Conservation (phyloP, 441 rosid genomes). For the Erysimum cheiri region DNA sequence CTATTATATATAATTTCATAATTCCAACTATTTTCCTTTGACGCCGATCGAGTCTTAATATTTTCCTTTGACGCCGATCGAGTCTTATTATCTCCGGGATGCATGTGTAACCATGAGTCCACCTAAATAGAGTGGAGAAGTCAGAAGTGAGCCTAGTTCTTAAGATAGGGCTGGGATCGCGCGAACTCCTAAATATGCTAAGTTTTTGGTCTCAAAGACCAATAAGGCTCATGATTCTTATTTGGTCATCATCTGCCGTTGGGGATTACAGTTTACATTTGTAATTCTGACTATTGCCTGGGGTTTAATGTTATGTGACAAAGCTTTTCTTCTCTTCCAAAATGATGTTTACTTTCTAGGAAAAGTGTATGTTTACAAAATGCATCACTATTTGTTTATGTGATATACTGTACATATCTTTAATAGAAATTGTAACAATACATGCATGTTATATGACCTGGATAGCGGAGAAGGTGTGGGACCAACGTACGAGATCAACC, state of each 20-base stretch:
- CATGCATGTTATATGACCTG: not conserved
- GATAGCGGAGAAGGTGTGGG: not conserved
- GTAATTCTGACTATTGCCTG: not conserved
- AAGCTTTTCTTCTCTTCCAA: not conserved
- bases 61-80: not conserved
- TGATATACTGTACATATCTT: not conserved
- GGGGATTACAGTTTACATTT: not conserved
- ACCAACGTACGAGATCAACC: not conserved
- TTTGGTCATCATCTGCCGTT: not conserved
- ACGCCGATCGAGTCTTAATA: too few relatives aligned
- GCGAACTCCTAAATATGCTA: not conserved
- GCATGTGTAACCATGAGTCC: not conserved
- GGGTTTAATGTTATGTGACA: not conserved
- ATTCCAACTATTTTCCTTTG: not conserved
- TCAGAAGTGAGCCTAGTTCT: not conserved
- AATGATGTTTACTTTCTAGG: not conserved
- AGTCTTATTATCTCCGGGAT: not conserved
- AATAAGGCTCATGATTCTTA: not conserved
- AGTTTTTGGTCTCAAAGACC: not conserved
- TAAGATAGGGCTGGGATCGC: not conserved
- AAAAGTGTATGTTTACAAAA: not conserved
- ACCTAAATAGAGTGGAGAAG: not conserved
- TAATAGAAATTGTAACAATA: not conserved
- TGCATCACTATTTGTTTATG: not conserved
- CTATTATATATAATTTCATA: too few relatives aligned